These are phyloP conservation scores for Starmerella geochares DNA, from an alignment of 805 yeast genomes.

Conservation along the genomic window DNA sequence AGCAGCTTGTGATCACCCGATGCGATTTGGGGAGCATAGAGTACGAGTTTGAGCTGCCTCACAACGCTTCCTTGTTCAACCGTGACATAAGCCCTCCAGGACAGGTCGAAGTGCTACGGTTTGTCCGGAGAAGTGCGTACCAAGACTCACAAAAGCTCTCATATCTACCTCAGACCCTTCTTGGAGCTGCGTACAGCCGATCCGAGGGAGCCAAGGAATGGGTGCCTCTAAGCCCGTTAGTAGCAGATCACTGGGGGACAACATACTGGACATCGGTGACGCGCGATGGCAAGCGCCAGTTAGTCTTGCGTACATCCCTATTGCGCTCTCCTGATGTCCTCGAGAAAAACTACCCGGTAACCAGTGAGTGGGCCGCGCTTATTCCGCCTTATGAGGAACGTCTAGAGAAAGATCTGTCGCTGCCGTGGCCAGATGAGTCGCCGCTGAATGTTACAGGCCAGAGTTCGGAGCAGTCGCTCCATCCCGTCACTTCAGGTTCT, in stretches of 20 bases:
- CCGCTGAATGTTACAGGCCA: too few relatives aligned
- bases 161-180: conserved; percentile 14
- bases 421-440: too few relatives aligned
- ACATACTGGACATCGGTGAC: background rate
- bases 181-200: conserved; percentile 10
- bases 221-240: conserved; percentile 9
- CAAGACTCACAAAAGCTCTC: background rate
- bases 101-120: background rate
- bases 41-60: background rate
- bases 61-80: conserved; percentile 9
- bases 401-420: too few relatives aligned
- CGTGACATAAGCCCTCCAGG: conserved; percentile 1
- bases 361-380: conserved; percentile 1
- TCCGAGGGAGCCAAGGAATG: background rate
- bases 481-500: too few relatives aligned
- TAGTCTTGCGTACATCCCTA: conserved; percentile 1
- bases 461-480: too few relatives aligned
- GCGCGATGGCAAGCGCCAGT: background rate
- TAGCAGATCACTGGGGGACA: conserved; percentile 13
- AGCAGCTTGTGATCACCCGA: conserved; percentile 2
- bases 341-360: conserved; percentile 11
- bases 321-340: conserved; percentile 20
- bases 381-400: conserved; percentile 1
- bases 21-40: conserved; percentile 10
- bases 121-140: conserved; percentile 8